Evolutionary conservation across 495 filamentous ascomycete genomes (phyloP).

Genomic region (Geoglossum glabrum): DNA sequence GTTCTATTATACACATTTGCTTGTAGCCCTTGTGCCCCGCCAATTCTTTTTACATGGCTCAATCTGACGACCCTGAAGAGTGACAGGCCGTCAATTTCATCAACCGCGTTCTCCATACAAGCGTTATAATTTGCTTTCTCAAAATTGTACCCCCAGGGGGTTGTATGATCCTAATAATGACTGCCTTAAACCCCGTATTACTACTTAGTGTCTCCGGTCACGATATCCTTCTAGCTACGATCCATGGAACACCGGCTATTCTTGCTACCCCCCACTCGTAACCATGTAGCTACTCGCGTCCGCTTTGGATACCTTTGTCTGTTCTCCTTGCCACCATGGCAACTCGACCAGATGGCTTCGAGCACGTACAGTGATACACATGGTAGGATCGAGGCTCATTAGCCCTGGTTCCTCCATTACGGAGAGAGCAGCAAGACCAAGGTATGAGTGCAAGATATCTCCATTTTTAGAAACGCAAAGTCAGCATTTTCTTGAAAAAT

Average conservation of each 20-base stretch:
- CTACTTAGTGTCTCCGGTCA: neutral
- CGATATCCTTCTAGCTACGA: neutral
- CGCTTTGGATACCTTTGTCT: neutral
- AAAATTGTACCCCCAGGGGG: neutral
- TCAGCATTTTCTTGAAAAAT: neutral
- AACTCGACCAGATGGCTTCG: slow-evolving; percentile 22
- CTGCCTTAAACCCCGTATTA: neutral
- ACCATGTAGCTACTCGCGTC: neutral
- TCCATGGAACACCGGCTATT: neutral
- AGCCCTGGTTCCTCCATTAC: slow-evolving; percentile 42
- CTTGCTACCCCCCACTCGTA: neutral
- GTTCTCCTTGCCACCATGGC: neutral
- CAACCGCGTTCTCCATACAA: neutral
- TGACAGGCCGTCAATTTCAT: neutral
- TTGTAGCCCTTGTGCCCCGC: neutral
- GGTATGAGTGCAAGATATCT: slow-evolving; percentile 79
- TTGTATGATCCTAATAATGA: neutral
- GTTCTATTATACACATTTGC: neutral
- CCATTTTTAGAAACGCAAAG: neutral
- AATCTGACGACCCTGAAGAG: neutral
- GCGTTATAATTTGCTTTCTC: neutral
- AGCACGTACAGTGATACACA: slow-evolving; percentile 40
- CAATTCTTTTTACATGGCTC: neutral
- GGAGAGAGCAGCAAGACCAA: slow-evolving; percentile 63
- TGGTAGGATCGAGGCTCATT: slow-evolving; percentile 39